These are phyloP conservation scores for Anthoceros angustus DNA, from an alignment of 225 moss, liverwort and hornwort genomes.

Conservation along the genomic window DNA sequence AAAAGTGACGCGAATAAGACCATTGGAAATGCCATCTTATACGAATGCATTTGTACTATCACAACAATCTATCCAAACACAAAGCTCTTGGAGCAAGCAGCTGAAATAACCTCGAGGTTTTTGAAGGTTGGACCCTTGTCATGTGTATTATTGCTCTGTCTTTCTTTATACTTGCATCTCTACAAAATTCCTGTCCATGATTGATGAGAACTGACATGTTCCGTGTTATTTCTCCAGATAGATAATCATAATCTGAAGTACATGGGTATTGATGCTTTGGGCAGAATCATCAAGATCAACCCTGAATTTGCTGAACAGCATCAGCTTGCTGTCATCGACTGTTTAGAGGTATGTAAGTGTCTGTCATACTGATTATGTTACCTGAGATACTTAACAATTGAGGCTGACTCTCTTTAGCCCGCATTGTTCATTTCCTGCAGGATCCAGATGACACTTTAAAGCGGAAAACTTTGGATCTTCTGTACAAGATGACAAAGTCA, in stretches of 20 bases:
- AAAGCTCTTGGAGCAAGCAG: slow-evolving; percentile 55
- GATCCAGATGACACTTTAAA: slow-evolving; percentile 98
- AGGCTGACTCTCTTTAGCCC: neutral
- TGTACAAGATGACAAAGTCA: slow-evolving; percentile 98
- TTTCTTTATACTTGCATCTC: neutral
- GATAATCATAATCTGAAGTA: slow-evolving; percentile 95
- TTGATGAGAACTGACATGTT: neutral
- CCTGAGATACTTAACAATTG: neutral
- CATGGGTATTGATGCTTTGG: slow-evolving; percentile 93
- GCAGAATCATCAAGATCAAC: slow-evolving; percentile 78
- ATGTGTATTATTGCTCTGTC: slow-evolving; percentile 5
- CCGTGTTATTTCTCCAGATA: slow-evolving; percentile 24
- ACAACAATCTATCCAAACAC: slow-evolving; percentile 55
- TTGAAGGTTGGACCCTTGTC: slow-evolving; percentile 46
- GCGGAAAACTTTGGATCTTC: slow-evolving; percentile 84
- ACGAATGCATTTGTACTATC: slow-evolving; percentile 90
- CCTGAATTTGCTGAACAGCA: slow-evolving; percentile 95
- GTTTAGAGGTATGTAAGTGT: slow-evolving; percentile 52
- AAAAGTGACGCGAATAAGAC: slow-evolving; percentile 41
- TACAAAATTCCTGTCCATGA: neutral
- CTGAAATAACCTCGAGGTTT: slow-evolving; percentile 83
- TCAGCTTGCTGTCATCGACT: slow-evolving; percentile 90
- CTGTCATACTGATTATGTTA: neutral
- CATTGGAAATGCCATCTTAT: slow-evolving; percentile 81
- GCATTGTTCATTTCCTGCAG: slow-evolving; percentile 16